Conservation (phyloP, 1,284 basidiomycete species). For the Earliella scabrosa region DNA sequence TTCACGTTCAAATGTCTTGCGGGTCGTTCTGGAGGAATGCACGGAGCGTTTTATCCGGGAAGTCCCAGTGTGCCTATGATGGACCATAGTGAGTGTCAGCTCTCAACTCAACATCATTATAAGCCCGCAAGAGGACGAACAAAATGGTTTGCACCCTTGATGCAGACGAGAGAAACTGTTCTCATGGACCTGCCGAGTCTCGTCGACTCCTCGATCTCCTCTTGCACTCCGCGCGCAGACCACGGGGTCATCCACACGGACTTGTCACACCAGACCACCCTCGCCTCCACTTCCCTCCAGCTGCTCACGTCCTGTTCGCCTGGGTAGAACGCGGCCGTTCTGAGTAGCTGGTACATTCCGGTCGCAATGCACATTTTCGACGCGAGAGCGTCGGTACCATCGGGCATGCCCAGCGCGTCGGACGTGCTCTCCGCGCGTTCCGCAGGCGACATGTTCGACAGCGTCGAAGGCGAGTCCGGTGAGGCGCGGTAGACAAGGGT, state of each 20-base stretch:
- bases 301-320: no score
- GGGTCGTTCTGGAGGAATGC: not conserved
- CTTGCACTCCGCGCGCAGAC: not conserved
- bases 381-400: slow-evolving; percentile 1
- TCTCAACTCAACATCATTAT: no score
- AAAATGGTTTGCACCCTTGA: slow-evolving; percentile 12
- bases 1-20: not conserved
- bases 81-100: not conserved
- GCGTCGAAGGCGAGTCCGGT: not conserved
- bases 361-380: not conserved
- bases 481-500: not conserved
- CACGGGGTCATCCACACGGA: slow-evolving; percentile 2
- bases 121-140: no score
- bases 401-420: not conserved
- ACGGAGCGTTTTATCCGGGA: not conserved
- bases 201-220: not conserved
- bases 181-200: not conserved
- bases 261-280: slow-evolving; percentile 3
- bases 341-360: not conserved
- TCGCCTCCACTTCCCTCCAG: slow-evolving; percentile 2
- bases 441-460: not conserved
- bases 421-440: slow-evolving; percentile 3
- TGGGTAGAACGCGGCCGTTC: not conserved
- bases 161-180: not conserved
- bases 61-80: not conserved